Evolutionary conservation across 495 filamentous ascomycete genomes (phyloP), one percentile per base, ranked within the genome.

Genomic region (Baudoinia panamericana): DNA sequence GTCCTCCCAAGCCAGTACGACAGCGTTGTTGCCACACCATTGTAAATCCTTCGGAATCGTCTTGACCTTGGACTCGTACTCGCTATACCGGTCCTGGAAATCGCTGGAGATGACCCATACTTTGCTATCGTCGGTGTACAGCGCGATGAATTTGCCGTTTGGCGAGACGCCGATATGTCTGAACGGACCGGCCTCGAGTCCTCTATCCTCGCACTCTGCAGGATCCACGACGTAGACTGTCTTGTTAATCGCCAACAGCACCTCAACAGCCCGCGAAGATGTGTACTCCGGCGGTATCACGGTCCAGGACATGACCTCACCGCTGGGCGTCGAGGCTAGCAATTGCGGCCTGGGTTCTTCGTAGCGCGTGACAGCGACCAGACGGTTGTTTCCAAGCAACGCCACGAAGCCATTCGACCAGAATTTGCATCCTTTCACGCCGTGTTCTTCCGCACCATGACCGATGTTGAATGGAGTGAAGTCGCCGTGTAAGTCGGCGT

Each of bases 381-480:
- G 66, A 40, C 78, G 71, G 53, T 94, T 95, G 60, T 95, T 93
- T 4, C 76, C 73, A 10, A 96, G 71, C 19, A 96, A 70, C n/a
- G 84, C 90, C 19, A 96, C 88, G 55, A 96, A 86, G 12, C 90
- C 90, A 15, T 77, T 76, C 16, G 76, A 72, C 72, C 88, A 97
- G 60, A 97, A 97, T 41, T 76, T 79, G 60, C 87, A 95, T 22
- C 76, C 78, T 50, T 71, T 71, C 26, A 97, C 88, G 18, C 87
- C 83, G 53, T 77, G 75, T 38, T 93, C 79, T 52, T 94, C 90
- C 11, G 85, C 77, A 12, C 80, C 79, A 73, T 83, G 57, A 29
- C 90, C 90, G 2, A 97, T 68, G n/a, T 82, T 83, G 59, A 96
- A 97, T 45, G 93, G 86, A 2, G 78, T 84, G 59, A 97, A 97